phyloP scores from a whole-genome alignment of 306 rosid species.

The Rosa persica region DNA sequence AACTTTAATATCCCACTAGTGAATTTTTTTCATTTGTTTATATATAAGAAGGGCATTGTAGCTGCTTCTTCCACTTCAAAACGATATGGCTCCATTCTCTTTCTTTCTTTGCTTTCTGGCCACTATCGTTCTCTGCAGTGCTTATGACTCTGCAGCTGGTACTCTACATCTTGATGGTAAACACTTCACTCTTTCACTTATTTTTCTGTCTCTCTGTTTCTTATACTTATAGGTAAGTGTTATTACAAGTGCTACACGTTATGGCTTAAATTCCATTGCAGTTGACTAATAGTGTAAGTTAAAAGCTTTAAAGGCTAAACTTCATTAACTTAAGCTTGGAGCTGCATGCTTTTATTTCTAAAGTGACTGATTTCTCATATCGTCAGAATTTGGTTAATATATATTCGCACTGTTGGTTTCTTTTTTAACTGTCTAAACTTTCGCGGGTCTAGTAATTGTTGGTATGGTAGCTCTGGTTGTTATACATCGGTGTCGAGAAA shows the following conservation, averaged over 20 bases:
- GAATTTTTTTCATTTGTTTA: background rate
- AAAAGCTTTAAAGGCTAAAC: too few relatives aligned
- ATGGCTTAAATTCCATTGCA: background rate
- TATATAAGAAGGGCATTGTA: constrained; percentile 3
- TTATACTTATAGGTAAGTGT: too few relatives aligned
- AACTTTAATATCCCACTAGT: background rate
- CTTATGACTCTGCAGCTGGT: constrained; percentile 20
- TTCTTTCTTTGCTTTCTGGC: constrained; percentile 18
- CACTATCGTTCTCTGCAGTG: constrained; percentile 19
- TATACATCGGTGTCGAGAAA: background rate
- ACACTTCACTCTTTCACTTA: background rate
- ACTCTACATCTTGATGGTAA: constrained; percentile 40
- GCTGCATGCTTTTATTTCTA: too few relatives aligned
- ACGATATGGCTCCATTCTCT: constrained; percentile 28
- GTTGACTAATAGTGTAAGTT: too few relatives aligned
- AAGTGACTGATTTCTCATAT: too few relatives aligned
- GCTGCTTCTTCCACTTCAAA: constrained; percentile 1
- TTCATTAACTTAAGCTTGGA: too few relatives aligned
- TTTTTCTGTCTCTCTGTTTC: background rate
- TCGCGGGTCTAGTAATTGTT: background rate
- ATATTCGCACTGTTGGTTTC: too few relatives aligned
- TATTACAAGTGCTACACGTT: background rate
- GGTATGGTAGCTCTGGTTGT: too few relatives aligned
- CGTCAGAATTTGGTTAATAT: too few relatives aligned
- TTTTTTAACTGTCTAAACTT: too few relatives aligned